A percentile compares a stretch with the other conserved stretches of the same genome.
Evolutionary conservation across 768 basidiomycete species (phyloP).

Genomic region (Baorangia bicolor): DNA sequence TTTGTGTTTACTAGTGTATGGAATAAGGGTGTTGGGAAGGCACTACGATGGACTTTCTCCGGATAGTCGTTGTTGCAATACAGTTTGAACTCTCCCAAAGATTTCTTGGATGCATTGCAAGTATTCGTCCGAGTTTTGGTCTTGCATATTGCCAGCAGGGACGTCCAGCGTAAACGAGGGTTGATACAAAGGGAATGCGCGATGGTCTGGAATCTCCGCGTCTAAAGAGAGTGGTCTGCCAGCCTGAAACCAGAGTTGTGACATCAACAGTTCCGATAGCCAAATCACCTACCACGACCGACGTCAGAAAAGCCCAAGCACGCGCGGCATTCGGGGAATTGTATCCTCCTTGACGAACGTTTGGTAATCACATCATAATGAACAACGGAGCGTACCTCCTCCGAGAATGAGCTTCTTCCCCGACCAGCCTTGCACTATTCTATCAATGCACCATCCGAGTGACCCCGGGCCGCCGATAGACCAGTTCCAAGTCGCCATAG

Average conservation of each 20-base stretch:
- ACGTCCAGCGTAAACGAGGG: slow-evolving; percentile 84
- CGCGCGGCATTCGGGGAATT: slow-evolving; percentile 79
- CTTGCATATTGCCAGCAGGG: slow-evolving; percentile 66
- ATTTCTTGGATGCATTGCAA: slow-evolving; percentile 42
- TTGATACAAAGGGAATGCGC: slow-evolving; percentile 66
- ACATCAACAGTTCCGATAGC: not conserved
- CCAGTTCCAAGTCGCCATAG: slow-evolving; percentile 74
- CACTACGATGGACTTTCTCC: not conserved
- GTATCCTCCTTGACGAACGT: slow-evolving; percentile 66
- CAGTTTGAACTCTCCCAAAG: slow-evolving; percentile 36
- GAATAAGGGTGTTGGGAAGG: not conserved
- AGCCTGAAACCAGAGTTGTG: slow-evolving; percentile 39
- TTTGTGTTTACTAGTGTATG: not conserved
- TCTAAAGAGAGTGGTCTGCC: slow-evolving; percentile 56
- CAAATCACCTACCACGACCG: slow-evolving; percentile 56
- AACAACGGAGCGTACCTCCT: slow-evolving; percentile 49
- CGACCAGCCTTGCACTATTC: slow-evolving; percentile 52
- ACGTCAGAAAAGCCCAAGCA: slow-evolving; percentile 83
- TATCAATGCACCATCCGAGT: slow-evolving; percentile 65
- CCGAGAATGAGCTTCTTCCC: slow-evolving; percentile 71
- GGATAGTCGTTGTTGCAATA: slow-evolving; percentile 20
- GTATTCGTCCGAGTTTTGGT: slow-evolving; percentile 67
- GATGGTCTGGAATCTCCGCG: slow-evolving; percentile 73
- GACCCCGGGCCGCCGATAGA: slow-evolving; percentile 57
- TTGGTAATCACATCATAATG: not conserved